Evolutionary conservation across 306 rosid species (phyloP).

Genomic region (Spatholobus suberectus): DNA sequence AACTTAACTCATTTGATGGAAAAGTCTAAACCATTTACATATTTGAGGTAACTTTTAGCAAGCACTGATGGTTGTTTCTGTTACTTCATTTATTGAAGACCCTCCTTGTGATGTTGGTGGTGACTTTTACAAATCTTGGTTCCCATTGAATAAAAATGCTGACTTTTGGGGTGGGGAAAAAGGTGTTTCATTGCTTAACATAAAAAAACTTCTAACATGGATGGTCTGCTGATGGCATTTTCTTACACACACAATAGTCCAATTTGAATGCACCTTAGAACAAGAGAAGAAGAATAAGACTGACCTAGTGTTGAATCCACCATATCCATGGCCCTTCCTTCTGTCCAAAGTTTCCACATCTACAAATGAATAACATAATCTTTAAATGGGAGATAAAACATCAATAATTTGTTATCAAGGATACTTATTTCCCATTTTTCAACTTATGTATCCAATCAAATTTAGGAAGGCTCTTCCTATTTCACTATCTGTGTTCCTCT

Average conservation of each 20-base stretch:
- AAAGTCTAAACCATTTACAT: neutral
- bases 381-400: neutral
- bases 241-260: no score
- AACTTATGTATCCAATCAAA: slow-evolving; percentile 44
- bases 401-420: neutral
- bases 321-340: slow-evolving; percentile 45
- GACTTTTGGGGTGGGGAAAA: no score
- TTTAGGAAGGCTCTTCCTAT: slow-evolving; percentile 15
- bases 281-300: slow-evolving; percentile 22
- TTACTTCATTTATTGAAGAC: slow-evolving; percentile 48
- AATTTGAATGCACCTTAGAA: slow-evolving; percentile 59
- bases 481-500: slow-evolving; percentile 21
- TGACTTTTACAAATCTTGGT: no score
- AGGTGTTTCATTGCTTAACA: no score
- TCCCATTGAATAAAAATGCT: no score
- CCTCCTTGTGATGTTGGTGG: slow-evolving; percentile 34
- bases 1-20: neutral
- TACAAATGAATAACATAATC: slow-evolving; percentile 32
- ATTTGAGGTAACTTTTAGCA: slow-evolving; percentile 11
- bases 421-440: neutral
- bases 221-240: no score
- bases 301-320: slow-evolving; percentile 47
- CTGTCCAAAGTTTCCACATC: slow-evolving; percentile 70
- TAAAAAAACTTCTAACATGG: no score
- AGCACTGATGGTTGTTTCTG: slow-evolving; percentile 25